Conservation (phyloP, 1,139 yeast species). For the Yamadazyma sp. region DNA sequence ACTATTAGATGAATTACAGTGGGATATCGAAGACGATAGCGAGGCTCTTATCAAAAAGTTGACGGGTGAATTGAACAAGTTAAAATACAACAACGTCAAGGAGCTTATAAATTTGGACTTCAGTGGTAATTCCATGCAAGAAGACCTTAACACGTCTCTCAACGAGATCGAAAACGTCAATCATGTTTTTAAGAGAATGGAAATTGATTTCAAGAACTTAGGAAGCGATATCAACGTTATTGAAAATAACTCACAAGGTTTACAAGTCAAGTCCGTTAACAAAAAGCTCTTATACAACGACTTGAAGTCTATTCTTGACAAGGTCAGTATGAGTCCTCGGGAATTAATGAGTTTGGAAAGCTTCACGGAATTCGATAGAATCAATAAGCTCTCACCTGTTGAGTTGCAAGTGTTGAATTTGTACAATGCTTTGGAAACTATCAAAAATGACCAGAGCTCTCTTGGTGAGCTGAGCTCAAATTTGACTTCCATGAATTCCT, state of each 20-base stretch:
- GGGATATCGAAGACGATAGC: slow-evolving; percentile 69
- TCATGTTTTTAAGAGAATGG: slow-evolving; percentile 47
- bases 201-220: slow-evolving; percentile 41
- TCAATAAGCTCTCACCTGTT: slow-evolving; percentile 43
- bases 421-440: slow-evolving; percentile 63
- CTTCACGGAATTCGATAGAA: slow-evolving; percentile 51
- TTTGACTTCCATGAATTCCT: slow-evolving; percentile 70
- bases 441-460: slow-evolving; percentile 46
- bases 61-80: slow-evolving; percentile 43
- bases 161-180: slow-evolving; percentile 66
- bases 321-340: slow-evolving; percentile 62
- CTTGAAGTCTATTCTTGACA: slow-evolving; percentile 62
- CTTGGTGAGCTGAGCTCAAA: slow-evolving; percentile 28
- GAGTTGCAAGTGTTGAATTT: slow-evolving; percentile 63
- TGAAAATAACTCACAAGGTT: slow-evolving; percentile 76
- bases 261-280: slow-evolving; percentile 82
- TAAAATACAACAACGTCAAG: slow-evolving; percentile 39
- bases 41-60: slow-evolving; percentile 57
- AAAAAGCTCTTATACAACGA: slow-evolving; percentile 73
- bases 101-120: slow-evolving; percentile 42
- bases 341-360: slow-evolving; percentile 51
- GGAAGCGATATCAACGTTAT: slow-evolving; percentile 68
- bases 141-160: slow-evolving; percentile 45
- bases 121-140: slow-evolving; percentile 34
- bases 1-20: slow-evolving; percentile 69